Evolutionary conservation across 305 asterid species (phyloP), one percentile per base, ranked within the genome.

Genomic region (Fraxinus greggii): DNA sequence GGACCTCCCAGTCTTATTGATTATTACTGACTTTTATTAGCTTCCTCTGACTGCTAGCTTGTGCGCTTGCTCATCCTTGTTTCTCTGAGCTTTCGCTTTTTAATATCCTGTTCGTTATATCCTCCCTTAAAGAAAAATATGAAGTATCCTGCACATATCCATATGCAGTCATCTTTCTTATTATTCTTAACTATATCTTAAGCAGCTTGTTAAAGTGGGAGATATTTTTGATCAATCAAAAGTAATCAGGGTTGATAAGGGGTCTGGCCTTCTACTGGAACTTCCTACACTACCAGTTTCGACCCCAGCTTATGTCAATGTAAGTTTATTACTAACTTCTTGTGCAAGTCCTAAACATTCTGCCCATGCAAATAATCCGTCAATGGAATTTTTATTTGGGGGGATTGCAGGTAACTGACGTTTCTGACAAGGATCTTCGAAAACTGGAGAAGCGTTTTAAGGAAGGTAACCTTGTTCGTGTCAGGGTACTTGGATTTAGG

Each of bases 291-390:
- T 80, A 51, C 99, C 98, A 75, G 80, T 80, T 86, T 92, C 97
- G 19, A 94, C 97, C 84, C 98, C 99, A 75, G 90, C 95, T 81
- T 93, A 90, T 90, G 98, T 96, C 77, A 90, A 90, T 90, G 99
- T 96, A 87, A 88, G 97, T 81, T 80, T 67, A 81, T 80, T 72
- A 38, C 61, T 70, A 70, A 72, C 35, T 80, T 72, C 40, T 56
- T 65, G 21, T 77, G 76, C n/a, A 36, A 70, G 42, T 15, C 28
- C 29, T 70, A 61, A 42, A 17, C 5, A 36, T 79, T 81, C 54
- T 77, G 51, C 82, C 33, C 59, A 17, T 40, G 85, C 76, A 75
- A 84, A 83, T 81, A 77, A 83, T 79, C 26, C 70, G 26, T 56
- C 35, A 72, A n/a, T 32, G 59, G 32, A 81, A 51, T 81, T 82